Conservation (phyloP, 352 stramenopile species). For the Globisporangium nodosum region DNA sequence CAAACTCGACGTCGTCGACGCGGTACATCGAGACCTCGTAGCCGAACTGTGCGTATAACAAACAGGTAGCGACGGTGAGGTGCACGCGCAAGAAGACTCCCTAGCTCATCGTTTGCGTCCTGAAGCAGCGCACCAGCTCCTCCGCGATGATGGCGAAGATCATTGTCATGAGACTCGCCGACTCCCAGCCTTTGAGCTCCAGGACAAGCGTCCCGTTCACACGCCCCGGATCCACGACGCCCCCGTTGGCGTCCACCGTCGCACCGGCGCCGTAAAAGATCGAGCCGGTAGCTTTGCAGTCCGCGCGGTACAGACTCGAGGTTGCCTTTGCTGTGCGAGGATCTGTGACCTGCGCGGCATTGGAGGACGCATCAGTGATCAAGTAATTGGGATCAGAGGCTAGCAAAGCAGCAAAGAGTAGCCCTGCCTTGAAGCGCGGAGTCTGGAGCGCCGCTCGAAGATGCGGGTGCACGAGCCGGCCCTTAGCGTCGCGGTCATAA, state of each 20-base stretch:
- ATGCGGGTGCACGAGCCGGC: constrained; percentile 23
- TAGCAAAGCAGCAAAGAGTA: constrained; percentile 4
- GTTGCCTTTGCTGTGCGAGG: constrained; percentile 15
- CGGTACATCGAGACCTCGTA: constrained; percentile 37
- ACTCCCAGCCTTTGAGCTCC: constrained; percentile 33
- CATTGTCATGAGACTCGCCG: constrained; percentile 26
- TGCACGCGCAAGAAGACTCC: no score
- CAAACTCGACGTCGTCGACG: constrained; percentile 5
- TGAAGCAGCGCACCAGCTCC: constrained; percentile 24
- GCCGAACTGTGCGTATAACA: constrained; percentile 18
- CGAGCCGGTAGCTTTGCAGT: constrained; percentile 18
- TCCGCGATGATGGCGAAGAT: constrained; percentile 42
- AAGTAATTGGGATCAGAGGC: no score
- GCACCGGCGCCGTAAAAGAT: constrained; percentile 27
- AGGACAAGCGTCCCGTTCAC: constrained; percentile 35
- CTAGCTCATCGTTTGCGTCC: background rate
- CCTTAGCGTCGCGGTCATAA: constrained; percentile 13
- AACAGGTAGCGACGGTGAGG: background rate
- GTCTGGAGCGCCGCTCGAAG: constrained; percentile 24
- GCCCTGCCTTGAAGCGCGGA: constrained; percentile 17
- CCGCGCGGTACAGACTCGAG: constrained; percentile 19
- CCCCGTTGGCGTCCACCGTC: constrained; percentile 18
- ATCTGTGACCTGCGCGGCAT: constrained; percentile 13
- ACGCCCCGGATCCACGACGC: constrained; percentile 17
- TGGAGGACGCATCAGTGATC: background rate